Evolutionary conservation across 2,329 filamentous ascomycete species (phyloP), one percentile per base, ranked within the genome.

Genomic region (Penicillium sp.): DNA sequence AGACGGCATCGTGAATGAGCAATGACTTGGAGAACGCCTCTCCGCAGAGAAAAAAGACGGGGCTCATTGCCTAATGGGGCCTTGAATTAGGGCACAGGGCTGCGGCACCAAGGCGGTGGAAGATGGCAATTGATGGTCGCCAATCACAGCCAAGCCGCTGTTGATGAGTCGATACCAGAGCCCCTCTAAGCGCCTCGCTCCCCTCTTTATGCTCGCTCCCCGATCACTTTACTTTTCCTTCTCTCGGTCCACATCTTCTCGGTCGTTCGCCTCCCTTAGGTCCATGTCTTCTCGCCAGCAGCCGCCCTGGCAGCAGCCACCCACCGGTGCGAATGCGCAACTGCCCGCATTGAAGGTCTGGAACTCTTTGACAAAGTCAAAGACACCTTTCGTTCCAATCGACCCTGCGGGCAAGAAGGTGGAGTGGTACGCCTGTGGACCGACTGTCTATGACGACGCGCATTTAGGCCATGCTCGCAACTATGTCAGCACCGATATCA

Each of bases 401-500:
- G 85, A 92, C 67, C 78, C 81, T 8, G 83, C 85, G 24, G 82
- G 81, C 32, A 83, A 79, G 65, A 87, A 88, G 68, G 83, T 95
- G 27, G 86, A 85, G 5, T 96, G 91, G 90, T 96, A 96, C 73
- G 88, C 88, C 62, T 96, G 92, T 77, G 92, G 92, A 16, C 91
- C 91, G 54, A 96, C 91, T 1, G 88, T 89, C 40, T 92, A 92
- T 71, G 89, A 92, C 71, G 88, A 92, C 75, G 83, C 87, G 58
- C 90, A 93, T 77, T 75, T 93, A 57, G 88, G 90, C 29, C 91
- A 96, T 74, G 91, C 90, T 29, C 82, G 90, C 63, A 96, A 96
- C 77, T 96, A 96, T 82, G 89, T 96, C 59, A 90, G 88, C 46
- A 93, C 90, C 43, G 92, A 96, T 72, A 92, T 96, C 60, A 86